Conservation (phyloP, 2,329 filamentous ascomycete genomes). For the Davidsoniella virescens region DNA sequence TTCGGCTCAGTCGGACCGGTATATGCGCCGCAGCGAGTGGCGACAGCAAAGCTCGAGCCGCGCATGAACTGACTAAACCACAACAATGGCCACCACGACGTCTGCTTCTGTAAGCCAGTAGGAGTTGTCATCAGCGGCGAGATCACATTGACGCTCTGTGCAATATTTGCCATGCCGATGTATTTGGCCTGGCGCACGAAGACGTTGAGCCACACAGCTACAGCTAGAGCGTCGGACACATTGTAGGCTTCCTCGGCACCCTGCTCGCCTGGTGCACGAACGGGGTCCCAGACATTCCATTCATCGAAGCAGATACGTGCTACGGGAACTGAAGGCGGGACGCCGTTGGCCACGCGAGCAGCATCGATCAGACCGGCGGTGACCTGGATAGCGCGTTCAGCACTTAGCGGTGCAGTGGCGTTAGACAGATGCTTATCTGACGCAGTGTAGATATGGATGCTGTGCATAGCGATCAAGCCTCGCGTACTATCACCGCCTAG, state of each 20-base stretch:
- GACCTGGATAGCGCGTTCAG: slow-evolving; percentile 60
- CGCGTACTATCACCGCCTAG: slow-evolving; percentile 21
- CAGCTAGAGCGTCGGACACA: slow-evolving; percentile 59
- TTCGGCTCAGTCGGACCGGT: slow-evolving; percentile 47
- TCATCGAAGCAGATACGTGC: slow-evolving; percentile 70
- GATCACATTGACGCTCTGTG: slow-evolving; percentile 65
- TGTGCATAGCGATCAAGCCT: slow-evolving; percentile 58
- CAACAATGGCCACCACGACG: slow-evolving; percentile 59
- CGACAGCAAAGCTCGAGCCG: slow-evolving; percentile 49
- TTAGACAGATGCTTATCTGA: slow-evolving; percentile 31
- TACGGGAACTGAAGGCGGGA: slow-evolving; percentile 40
- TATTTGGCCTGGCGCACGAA: slow-evolving; percentile 56
- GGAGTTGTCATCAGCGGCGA: slow-evolving; percentile 57
- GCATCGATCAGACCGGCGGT: slow-evolving; percentile 54
- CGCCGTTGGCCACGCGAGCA: slow-evolving; percentile 51
- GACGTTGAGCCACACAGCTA: slow-evolving; percentile 59
- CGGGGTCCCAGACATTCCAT: slow-evolving; percentile 72
- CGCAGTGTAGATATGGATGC: slow-evolving; percentile 63
- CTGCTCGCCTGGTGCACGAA: slow-evolving; percentile 50
- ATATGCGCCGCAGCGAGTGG: slow-evolving; percentile 48
- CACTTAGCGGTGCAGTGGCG: slow-evolving; percentile 41
- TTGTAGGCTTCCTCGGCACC: slow-evolving; percentile 61
- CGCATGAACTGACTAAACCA: slow-evolving; percentile 52
- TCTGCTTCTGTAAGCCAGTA: slow-evolving; percentile 49
- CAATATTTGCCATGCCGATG: slow-evolving; percentile 65